A percentile compares a stretch with the other conserved stretches of the same genome.
Evolutionary conservation across 208 protist genomes (phyloP).

Genomic region (Crithidia bombi): DNA sequence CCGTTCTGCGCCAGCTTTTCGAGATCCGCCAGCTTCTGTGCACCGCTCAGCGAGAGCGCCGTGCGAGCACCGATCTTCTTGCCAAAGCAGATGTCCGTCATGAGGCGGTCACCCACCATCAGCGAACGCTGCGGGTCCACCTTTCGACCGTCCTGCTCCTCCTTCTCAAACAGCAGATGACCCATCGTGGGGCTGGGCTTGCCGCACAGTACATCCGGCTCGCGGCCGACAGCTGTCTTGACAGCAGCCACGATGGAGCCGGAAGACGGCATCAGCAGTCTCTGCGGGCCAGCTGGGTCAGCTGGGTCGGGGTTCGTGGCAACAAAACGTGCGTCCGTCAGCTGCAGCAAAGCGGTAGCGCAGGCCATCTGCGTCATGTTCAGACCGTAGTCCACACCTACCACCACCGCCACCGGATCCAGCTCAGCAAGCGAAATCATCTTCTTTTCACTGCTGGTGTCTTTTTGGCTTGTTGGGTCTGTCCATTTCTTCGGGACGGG

Average conservation of each 20-base stretch:
- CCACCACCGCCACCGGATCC: constrained; percentile 57
- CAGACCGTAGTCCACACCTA: constrained; percentile 61
- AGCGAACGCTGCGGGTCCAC: constrained; percentile 43
- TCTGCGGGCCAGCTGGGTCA: constrained; percentile 42
- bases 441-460: background rate
- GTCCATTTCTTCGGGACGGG: constrained; percentile 46
- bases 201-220: constrained; percentile 57
- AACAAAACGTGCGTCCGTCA: constrained; percentile 36
- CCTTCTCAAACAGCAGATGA: constrained; percentile 48
- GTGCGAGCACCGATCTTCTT: constrained; percentile 48
- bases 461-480: too few species aligned
- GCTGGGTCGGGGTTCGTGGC: constrained; percentile 73
- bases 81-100: constrained; percentile 71
- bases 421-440: constrained; percentile 52
- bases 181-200: constrained; percentile 60
- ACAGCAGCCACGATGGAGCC: constrained; percentile 51
- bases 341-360: constrained; percentile 47
- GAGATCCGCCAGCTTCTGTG: constrained; percentile 45
- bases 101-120: constrained; percentile 77
- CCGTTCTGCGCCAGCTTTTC: constrained; percentile 27
- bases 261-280: constrained; percentile 46
- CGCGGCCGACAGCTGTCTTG: constrained; percentile 33
- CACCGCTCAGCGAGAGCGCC: constrained; percentile 60
- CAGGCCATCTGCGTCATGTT: constrained; percentile 63
- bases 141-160: constrained; percentile 18